Evolutionary conservation across 1,284 basidiomycete species (phyloP), one percentile per base, ranked within the genome.

Genomic region (Ceratobasidium sp.): DNA sequence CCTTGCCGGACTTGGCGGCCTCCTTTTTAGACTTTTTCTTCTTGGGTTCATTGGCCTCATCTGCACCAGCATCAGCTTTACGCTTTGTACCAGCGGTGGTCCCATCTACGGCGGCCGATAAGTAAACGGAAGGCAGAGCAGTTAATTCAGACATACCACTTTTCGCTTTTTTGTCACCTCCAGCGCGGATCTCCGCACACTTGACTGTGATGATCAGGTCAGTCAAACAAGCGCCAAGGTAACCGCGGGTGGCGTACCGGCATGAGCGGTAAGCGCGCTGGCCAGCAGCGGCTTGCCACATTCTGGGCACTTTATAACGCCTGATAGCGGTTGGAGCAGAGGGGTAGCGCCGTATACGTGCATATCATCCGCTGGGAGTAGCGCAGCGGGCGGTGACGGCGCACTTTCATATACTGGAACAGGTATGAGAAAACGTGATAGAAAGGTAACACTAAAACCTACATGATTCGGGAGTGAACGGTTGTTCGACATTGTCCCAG

Each of bases 311-410:
- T 87, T 88, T 61, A 92, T 88, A 24, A 95, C 81, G 27, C 91
- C 92, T 58, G 92, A 87, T 71, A 82, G 92, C 84, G 27, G 86
- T 84, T 82, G 81, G 49, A 78, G 85, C 64, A 94, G 85, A 16
- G 94, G 93, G 75, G 89, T 85, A 2, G 89, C 86, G 43, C 93
- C 94, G 81, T 92, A 96, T 76, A 92, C 86, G 84, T 91, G 92
- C 94, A 95, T 95, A 80, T 95, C 92, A 76, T 87, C 88, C 8
- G 92, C 92, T 34, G 91, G 88, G 16, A 95, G 88, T 88, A 92
- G 93, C 83, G 89, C 86, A 27, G 92, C 92, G 0, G 93, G 93
- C 0, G 93, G 92, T 0, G 89, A 88, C 1, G 86, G 84, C 8
- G 76, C 74, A 63, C 39, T 72, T 41, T 75, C 74, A 48, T 68